Percentiles rank a stretch among this genome's conserved stretches.
phyloP scores from a whole-genome alignment of 257 asterid species.

The Anisodus acutangulus region DNA sequence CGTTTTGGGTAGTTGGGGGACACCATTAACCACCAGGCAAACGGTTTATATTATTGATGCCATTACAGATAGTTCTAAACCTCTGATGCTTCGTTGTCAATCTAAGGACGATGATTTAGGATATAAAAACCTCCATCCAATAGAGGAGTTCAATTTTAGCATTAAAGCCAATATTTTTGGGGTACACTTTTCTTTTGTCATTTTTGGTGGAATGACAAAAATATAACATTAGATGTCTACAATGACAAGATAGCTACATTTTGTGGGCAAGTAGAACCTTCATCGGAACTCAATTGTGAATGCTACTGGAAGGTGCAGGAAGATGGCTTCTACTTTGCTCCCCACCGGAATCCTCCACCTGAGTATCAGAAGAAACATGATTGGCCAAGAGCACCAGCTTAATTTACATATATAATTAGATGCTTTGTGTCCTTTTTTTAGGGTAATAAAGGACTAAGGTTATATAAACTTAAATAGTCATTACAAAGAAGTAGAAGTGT shows the following conservation, averaged over 20 bases:
- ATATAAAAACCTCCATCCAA: not conserved
- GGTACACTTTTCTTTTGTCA: conserved; percentile 2
- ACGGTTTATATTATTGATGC: not conserved
- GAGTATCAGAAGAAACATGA: not conserved
- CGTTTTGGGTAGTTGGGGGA: not conserved
- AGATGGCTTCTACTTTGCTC: not conserved
- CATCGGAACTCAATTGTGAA: not conserved
- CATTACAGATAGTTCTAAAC: not conserved
- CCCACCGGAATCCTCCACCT: not conserved
- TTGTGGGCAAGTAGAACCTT: not conserved
- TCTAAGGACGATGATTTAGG: not conserved
- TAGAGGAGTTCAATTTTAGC: not conserved
- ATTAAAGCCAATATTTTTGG: not conserved
- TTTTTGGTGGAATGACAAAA: not conserved
- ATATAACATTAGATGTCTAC: not conserved
- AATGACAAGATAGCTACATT: not conserved
- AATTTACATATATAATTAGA: not conserved
- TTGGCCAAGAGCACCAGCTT: not conserved
- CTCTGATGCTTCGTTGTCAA: not conserved
- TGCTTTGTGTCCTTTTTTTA: not conserved
- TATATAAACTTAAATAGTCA: too few relatives aligned
- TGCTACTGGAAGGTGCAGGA: not conserved
- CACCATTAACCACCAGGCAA: not conserved
- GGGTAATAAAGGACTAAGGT: too few relatives aligned
- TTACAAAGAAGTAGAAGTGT: too few relatives aligned